Evolutionary conservation across 306 rosid species (phyloP).

Genomic region (Acacia acuminata): DNA sequence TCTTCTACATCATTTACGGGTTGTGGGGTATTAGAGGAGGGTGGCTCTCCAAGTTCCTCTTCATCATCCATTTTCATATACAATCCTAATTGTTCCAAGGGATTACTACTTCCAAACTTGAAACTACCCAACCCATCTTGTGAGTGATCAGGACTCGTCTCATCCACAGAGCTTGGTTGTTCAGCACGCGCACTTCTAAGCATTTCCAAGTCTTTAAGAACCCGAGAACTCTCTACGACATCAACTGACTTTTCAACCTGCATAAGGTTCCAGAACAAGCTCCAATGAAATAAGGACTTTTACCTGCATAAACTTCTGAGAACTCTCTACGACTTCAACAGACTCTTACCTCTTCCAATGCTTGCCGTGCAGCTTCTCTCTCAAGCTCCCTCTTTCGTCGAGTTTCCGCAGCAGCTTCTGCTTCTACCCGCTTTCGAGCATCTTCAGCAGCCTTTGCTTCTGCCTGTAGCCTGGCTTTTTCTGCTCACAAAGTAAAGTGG

Average conservation of each 20-base stretch:
- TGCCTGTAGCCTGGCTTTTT: conserved; percentile 79
- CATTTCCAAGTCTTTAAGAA: conserved; percentile 78
- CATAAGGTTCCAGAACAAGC: conserved; percentile 32
- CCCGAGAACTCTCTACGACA: conserved; percentile 69
- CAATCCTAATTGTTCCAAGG: conserved; percentile 80
- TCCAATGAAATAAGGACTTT: conserved; percentile 31
- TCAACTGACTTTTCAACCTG: conserved; percentile 85
- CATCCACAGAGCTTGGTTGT: conserved; percentile 62
- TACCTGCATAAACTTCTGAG: too few relatives aligned
- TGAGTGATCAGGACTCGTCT: conserved; percentile 71
- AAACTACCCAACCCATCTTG: conserved; percentile 73
- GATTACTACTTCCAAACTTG: conserved; percentile 68
- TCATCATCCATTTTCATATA: conserved; percentile 80
- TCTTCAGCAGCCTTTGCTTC: conserved; percentile 91
- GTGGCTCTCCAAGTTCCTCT: conserved; percentile 72
- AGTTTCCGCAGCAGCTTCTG: conserved; percentile 77
- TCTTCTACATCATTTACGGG: conserved; percentile 71
- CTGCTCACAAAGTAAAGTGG: conserved; percentile 37
- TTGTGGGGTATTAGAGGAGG: conserved; percentile 33
- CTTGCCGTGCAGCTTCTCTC: conserved; percentile 88
- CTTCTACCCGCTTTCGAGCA: conserved; percentile 66
- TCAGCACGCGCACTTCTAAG: conserved; percentile 64
- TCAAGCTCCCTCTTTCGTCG: conserved; percentile 73
- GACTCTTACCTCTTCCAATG: conserved; percentile 63
- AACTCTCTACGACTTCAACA: too few relatives aligned